Percentiles rank a stretch among this genome's conserved stretches.
phyloP scores from a whole-genome alignment of 768 basidiomycete species.

The Pulveroboletus sp. region DNA sequence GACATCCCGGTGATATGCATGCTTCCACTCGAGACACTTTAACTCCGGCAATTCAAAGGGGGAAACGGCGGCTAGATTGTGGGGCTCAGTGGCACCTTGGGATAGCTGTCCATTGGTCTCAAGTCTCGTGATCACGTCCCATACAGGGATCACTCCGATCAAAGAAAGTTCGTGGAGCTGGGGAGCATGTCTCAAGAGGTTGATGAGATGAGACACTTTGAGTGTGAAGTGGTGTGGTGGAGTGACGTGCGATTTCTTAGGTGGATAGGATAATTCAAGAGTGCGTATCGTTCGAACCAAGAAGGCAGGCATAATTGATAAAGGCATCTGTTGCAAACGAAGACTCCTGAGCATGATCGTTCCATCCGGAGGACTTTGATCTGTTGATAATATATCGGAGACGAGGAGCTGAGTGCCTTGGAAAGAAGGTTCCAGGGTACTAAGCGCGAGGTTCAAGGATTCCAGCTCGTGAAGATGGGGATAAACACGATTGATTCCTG shows the following conservation, averaged over 20 bases:
- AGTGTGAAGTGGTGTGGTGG: slow-evolving; percentile 32
- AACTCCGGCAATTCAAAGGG: slow-evolving; percentile 38
- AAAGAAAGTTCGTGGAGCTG: slow-evolving; percentile 43
- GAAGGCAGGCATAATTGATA: slow-evolving; percentile 34
- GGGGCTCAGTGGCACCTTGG: slow-evolving; percentile 6
- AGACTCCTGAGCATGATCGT: slow-evolving; percentile 30
- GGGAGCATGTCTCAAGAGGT: slow-evolving; percentile 37
- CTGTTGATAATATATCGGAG: slow-evolving; percentile 15
- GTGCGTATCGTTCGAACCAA: slow-evolving; percentile 39
- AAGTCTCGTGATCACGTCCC: slow-evolving; percentile 27
- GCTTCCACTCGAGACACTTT: slow-evolving; percentile 47
- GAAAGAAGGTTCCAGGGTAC: slow-evolving; percentile 25
- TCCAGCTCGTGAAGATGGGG: slow-evolving; percentile 24
- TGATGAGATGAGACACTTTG: slow-evolving; percentile 40
- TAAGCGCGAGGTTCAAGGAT: slow-evolving; percentile 29
- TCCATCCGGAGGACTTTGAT: slow-evolving; percentile 1
- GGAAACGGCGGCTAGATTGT: slow-evolving; percentile 4
- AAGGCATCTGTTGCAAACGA: slow-evolving; percentile 41
- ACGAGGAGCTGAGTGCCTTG: slow-evolving; percentile 24
- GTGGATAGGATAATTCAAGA: slow-evolving; percentile 42
- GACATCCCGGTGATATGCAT: slow-evolving; percentile 41
- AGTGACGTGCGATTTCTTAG: slow-evolving; percentile 19
- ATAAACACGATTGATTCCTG: slow-evolving; percentile 14
- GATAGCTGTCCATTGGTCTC: slow-evolving; percentile 11
- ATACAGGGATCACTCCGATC: slow-evolving; percentile 40